These are phyloP conservation scores for Thuja plicata DNA, from an alignment of 83 land plant species.

Conservation along the genomic window DNA sequence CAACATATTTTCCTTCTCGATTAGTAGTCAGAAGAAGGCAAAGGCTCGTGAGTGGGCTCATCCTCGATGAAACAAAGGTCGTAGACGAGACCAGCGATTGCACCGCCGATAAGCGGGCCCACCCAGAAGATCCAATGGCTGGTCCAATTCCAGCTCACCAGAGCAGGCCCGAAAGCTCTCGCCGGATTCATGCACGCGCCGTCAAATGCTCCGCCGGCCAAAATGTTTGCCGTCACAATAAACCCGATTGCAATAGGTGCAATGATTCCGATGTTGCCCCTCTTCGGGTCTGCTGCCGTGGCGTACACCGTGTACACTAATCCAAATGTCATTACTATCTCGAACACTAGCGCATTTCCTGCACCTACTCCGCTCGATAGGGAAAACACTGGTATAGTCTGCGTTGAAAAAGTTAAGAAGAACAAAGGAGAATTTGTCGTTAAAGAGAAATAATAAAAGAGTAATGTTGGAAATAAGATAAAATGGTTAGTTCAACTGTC, in stretches of 20 bases:
- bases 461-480: too few relatives aligned
- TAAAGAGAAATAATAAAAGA: too few relatives aligned
- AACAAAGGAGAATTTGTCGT: too few relatives aligned
- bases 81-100: constrained; percentile 52
- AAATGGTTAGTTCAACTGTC: too few relatives aligned
- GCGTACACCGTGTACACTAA: constrained; percentile 70
- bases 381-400: too few relatives aligned
- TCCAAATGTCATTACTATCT: constrained; percentile 69
- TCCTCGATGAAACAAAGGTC: constrained; percentile 32
- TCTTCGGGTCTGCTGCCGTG: constrained; percentile 64
- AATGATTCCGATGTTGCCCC: constrained; percentile 52
- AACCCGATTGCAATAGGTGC: constrained; percentile 71
- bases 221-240: constrained; percentile 66
- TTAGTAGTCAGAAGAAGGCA: constrained; percentile 32
- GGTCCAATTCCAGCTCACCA: constrained; percentile 56
- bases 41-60: constrained; percentile 38
- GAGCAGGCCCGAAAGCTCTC: constrained; percentile 65
- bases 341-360: constrained; percentile 51
- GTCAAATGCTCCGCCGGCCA: constrained; percentile 69
- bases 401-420: too few relatives aligned
- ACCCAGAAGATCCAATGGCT: constrained; percentile 81
- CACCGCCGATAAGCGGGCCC: constrained; percentile 66
- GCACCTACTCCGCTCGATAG: constrained; percentile 15
- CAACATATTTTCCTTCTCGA: background rate
- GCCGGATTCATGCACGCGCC: constrained; percentile 83